These are phyloP conservation scores for Hondaea fermentalgiana DNA, from an alignment of 108 stramenopile genomes.

Conservation along the genomic window DNA sequence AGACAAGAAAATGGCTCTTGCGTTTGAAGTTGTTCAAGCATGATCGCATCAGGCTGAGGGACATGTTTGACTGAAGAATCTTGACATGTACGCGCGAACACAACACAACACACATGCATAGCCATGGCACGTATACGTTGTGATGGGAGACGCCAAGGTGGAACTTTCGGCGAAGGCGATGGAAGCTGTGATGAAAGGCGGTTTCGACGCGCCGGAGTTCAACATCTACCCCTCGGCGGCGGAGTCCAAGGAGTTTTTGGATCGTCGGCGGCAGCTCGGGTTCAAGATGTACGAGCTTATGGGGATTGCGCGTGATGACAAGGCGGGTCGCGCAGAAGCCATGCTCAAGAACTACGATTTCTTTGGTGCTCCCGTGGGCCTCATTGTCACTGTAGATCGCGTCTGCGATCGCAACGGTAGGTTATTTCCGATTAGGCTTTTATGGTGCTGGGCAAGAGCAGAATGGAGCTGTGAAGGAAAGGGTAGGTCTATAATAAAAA, in stretches of 20 bases:
- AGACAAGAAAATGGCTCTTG: not conserved
- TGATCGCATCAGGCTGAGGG: not conserved
- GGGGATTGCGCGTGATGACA: not conserved
- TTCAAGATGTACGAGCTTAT: not conserved
- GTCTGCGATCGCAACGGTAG: not conserved
- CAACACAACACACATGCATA: not conserved
- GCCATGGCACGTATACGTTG: conserved; percentile 3
- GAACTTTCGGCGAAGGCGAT: not conserved
- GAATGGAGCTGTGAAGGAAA: not conserved
- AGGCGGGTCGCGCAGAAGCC: not conserved
- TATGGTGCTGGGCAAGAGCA: not conserved
- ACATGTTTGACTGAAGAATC: too few species aligned
- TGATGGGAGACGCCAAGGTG: not conserved
- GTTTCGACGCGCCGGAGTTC: not conserved
- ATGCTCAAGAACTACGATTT: not conserved
- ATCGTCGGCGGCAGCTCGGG: not conserved
- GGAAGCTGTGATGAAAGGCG: not conserved
- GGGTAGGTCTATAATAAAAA: not conserved
- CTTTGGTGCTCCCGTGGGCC: not conserved
- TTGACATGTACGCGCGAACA: too few species aligned
- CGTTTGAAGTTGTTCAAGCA: not conserved
- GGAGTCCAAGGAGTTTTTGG: not conserved
- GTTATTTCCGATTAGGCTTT: not conserved
- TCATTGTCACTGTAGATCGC: not conserved
- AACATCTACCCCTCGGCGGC: not conserved